Conservation (phyloP, 495 filamentous ascomycete species). For the Penicillium silybi region DNA sequence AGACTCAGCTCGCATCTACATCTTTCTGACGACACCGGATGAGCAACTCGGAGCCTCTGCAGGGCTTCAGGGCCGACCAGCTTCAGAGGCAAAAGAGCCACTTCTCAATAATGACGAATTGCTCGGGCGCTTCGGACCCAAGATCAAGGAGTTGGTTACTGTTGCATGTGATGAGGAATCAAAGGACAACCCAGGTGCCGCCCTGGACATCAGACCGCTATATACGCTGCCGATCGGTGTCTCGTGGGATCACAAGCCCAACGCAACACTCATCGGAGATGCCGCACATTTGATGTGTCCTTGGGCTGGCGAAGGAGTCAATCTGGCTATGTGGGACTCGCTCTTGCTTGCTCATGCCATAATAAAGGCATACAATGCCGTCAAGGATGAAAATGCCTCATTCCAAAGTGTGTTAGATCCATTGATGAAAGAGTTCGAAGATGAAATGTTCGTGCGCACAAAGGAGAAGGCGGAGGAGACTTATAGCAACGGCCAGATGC, state of each 20-base stretch:
- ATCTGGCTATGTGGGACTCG: constrained; percentile 56
- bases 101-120: constrained; percentile 27
- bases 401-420: constrained; percentile 19
- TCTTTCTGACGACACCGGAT: constrained; percentile 27
- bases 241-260: constrained; percentile 39
- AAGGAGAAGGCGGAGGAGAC: constrained; percentile 29
- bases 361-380: constrained; percentile 12
- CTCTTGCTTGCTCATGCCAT: constrained; percentile 44
- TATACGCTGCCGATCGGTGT: constrained; percentile 52
- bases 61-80: constrained; percentile 25
- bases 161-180: constrained; percentile 35
- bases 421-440: constrained; percentile 33
- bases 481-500: constrained; percentile 17
- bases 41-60: constrained; percentile 21
- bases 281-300: constrained; percentile 62
- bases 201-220: constrained; percentile 24
- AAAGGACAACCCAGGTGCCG: constrained; percentile 20
- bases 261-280: constrained; percentile 56
- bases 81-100: constrained; percentile 20
- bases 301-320: constrained; percentile 58
- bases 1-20: constrained; percentile 39
- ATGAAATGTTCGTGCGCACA: constrained; percentile 26
- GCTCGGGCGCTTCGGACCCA: constrained; percentile 30
- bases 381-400: constrained; percentile 3
- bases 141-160: constrained; percentile 35